These are phyloP conservation scores for Tuber calosporum DNA, from an alignment of 495 filamentous ascomycete species.

Conservation along the genomic window DNA sequence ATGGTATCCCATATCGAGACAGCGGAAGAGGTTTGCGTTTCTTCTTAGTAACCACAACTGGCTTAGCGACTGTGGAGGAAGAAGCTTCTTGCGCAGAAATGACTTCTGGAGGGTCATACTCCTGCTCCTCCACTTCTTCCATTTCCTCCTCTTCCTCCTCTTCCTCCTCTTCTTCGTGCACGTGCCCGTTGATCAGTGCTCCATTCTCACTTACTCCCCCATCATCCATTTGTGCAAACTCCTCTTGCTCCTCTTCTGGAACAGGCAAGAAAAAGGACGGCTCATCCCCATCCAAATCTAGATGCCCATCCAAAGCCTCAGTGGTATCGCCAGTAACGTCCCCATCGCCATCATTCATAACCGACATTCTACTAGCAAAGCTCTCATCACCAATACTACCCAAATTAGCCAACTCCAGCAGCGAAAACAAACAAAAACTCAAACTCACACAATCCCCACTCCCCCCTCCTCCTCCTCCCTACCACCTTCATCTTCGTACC, in stretches of 20 bases:
- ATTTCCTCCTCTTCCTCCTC: slow-evolving; percentile 28
- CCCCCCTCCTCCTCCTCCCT: slow-evolving; percentile 10
- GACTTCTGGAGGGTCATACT: slow-evolving; percentile 36
- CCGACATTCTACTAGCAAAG: slow-evolving; percentile 5
- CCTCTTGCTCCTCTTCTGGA: slow-evolving; percentile 7
- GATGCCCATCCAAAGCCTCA: neutral
- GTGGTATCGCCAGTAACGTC: slow-evolving; percentile 22
- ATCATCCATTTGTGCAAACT: neutral
- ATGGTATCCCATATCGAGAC: slow-evolving; percentile 66
- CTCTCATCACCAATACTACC: neutral
- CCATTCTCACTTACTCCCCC: neutral
- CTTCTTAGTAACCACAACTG: slow-evolving; percentile 33
- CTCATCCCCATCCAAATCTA: slow-evolving; percentile 23
- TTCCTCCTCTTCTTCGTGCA: slow-evolving; percentile 26
- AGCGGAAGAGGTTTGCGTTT: slow-evolving; percentile 53
- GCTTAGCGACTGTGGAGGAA: slow-evolving; percentile 31
- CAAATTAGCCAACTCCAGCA: neutral
- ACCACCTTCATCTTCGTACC: slow-evolving; percentile 12
- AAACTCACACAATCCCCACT: slow-evolving; percentile 4
- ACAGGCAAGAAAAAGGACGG: slow-evolving; percentile 16
- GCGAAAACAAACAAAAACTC: neutral
- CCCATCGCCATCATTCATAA: slow-evolving; percentile 18
- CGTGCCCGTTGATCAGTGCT: neutral
- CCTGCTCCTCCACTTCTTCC: slow-evolving; percentile 23
- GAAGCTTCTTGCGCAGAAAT: slow-evolving; percentile 26